phyloP scores from a whole-genome alignment of 2,329 filamentous ascomycete species.

The Penicillium expansum region DNA sequence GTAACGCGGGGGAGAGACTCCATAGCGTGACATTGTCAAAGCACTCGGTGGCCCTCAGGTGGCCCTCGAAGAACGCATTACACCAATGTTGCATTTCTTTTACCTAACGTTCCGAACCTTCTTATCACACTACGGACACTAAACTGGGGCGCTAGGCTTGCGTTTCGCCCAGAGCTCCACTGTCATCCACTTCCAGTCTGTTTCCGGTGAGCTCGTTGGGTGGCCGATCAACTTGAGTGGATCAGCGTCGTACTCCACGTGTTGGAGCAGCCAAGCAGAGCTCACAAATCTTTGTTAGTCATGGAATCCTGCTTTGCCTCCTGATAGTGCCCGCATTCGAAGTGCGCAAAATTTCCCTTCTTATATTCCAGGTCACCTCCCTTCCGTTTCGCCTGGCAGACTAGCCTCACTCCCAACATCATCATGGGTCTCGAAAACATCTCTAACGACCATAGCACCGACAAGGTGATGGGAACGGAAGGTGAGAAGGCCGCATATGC shows the following conservation, averaged over 20 bases:
- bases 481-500: conserved; percentile 15
- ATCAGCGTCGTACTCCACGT: conserved; percentile 25
- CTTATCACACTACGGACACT: conserved; percentile 13
- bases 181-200: background rate
- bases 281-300: conserved; percentile 10
- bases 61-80: background rate
- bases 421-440: conserved; percentile 23
- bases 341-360: conserved; percentile 1
- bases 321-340: conserved; percentile 19
- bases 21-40: conserved; percentile 6
- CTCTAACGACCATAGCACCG: conserved; percentile 14
- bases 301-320: conserved; percentile 13
- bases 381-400: background rate
- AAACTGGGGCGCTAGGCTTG: conserved; percentile 3
- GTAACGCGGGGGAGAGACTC: conserved; percentile 12
- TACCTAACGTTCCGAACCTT: conserved; percentile 24
- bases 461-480: conserved; percentile 14
- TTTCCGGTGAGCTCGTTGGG: conserved; percentile 16
- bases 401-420: background rate
- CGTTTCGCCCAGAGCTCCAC: conserved; percentile 6
- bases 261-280: conserved; percentile 13
- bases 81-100: conserved; percentile 23
- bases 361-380: conserved; percentile 7
- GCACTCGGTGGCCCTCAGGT: background rate
- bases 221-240: conserved; percentile 14